These are phyloP conservation scores for Acacia pycnantha DNA, from an alignment of 331 rosid genomes.

Conservation along the genomic window DNA sequence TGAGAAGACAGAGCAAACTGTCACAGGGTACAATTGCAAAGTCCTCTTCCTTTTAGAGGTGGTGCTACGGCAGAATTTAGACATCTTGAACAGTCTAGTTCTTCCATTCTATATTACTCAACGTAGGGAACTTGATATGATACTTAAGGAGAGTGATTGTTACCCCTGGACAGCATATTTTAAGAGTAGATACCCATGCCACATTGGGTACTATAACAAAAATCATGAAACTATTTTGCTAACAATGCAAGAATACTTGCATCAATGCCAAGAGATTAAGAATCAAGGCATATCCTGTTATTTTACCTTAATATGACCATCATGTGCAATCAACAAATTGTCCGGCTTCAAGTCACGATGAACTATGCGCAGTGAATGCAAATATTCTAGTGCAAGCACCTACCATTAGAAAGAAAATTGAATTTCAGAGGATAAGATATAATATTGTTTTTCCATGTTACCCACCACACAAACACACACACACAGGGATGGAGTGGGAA, in stretches of 20 bases:
- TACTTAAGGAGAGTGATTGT: background rate
- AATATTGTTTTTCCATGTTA: background rate
- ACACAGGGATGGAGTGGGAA: background rate
- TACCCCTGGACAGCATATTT: background rate
- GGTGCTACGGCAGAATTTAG: background rate
- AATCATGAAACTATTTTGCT: background rate
- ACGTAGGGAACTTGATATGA: background rate
- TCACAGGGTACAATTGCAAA: background rate
- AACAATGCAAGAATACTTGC: background rate
- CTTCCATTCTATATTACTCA: background rate
- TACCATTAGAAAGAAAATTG: slow-evolving; percentile 29
- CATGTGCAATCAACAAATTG: slow-evolving; percentile 94
- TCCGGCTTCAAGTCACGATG: slow-evolving; percentile 99
- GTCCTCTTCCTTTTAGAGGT: background rate
- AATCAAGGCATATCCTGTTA: background rate
- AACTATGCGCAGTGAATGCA: slow-evolving; percentile 88
- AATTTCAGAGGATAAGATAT: background rate
- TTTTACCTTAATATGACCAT: slow-evolving; percentile 95
- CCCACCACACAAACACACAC: background rate
- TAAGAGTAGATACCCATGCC: background rate
- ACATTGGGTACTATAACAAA: background rate
- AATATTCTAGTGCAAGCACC: slow-evolving; percentile 97
- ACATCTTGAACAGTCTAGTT: background rate
- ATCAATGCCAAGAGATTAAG: background rate
- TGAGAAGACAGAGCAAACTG: background rate